These are phyloP conservation scores for Globisporangium takayamanum DNA, from an alignment of 352 stramenopile genomes.

Conservation along the genomic window DNA sequence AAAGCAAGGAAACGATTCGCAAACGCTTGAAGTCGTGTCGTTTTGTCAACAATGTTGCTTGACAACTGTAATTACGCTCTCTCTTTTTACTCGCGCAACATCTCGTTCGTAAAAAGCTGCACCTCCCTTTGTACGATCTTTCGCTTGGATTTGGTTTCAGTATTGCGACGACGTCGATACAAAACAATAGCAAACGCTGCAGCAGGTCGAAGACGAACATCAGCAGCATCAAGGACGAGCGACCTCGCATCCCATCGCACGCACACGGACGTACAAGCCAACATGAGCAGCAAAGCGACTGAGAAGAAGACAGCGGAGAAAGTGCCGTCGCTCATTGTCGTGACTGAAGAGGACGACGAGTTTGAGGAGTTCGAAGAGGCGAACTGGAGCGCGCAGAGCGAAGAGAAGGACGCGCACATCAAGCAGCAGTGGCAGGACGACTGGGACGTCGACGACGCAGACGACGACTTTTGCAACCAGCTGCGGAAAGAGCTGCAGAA, in stretches of 20 bases:
- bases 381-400: conserved; percentile 61
- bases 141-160: background rate
- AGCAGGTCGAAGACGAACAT: background rate
- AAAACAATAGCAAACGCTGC: background rate
- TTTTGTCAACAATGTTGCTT: conserved; percentile 13
- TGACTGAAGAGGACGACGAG: conserved; percentile 86
- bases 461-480: conserved; percentile 92
- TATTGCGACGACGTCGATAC: background rate
- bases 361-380: conserved; percentile 87
- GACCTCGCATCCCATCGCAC: background rate
- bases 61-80: conserved; percentile 9
- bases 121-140: conserved; percentile 12
- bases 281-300: conserved; percentile 8
- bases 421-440: conserved; percentile 92
- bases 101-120: conserved; percentile 6
- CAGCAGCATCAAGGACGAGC: background rate
- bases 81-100: conserved; percentile 12
- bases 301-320: conserved; percentile 40
- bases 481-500: conserved; percentile 87
- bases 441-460: conserved; percentile 90
- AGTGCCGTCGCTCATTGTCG: conserved; percentile 55
- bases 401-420: conserved; percentile 78
- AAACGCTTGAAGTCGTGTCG: conserved; percentile 15
- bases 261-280: conserved; percentile 24
- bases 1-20: conserved; percentile 21